Percentiles rank a stretch among this genome's conserved stretches.
These are phyloP conservation scores for Chlamydomonas sphaeroides DNA, from an alignment of 139 green algal genomes.

Conservation along the genomic window DNA sequence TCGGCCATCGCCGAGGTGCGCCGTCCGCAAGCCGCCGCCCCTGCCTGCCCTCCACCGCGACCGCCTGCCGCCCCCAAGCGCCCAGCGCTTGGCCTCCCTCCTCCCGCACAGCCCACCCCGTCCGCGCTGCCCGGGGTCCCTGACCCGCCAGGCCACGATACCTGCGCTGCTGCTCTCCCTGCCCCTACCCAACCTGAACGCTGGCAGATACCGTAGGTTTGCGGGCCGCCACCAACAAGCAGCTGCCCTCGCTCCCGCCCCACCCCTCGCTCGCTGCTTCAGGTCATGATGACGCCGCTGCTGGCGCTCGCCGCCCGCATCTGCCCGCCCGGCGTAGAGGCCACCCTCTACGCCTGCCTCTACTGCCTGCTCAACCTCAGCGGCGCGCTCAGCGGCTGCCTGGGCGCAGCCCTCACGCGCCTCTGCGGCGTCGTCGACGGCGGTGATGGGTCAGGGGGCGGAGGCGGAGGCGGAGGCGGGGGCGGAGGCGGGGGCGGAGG, in stretches of 20 bases:
- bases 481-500: too few relatives aligned
- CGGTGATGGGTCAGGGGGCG: not conserved
- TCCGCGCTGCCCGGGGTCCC: too few relatives aligned
- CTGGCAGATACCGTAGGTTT: too few relatives aligned
- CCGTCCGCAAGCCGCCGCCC: too few relatives aligned
- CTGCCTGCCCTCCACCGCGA: too few relatives aligned
- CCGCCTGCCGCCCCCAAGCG: too few relatives aligned
- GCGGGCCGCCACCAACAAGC: too few relatives aligned
- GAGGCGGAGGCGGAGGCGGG: not conserved
- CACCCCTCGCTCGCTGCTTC: not conserved
- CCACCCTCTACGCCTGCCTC: conserved; percentile 91
- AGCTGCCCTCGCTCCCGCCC: not conserved
- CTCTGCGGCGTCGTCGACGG: not conserved
- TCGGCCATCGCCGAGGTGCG: conserved; percentile 51
- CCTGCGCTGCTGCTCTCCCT: too few relatives aligned
- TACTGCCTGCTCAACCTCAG: conserved; percentile 86
- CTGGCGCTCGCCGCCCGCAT: conserved; percentile 81
- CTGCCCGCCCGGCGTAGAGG: conserved; percentile 80
- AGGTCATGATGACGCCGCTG: conserved; percentile 89
- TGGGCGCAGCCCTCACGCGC: conserved; percentile 65
- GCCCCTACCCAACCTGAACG: too few relatives aligned
- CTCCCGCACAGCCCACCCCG: too few relatives aligned
- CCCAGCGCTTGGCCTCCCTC: too few relatives aligned
- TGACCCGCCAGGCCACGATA: too few relatives aligned
- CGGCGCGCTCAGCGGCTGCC: conserved; percentile 36